Base-by-base conservation (phyloP, 441 rosid genomes). In the Aquilaria agallochum region DNA sequence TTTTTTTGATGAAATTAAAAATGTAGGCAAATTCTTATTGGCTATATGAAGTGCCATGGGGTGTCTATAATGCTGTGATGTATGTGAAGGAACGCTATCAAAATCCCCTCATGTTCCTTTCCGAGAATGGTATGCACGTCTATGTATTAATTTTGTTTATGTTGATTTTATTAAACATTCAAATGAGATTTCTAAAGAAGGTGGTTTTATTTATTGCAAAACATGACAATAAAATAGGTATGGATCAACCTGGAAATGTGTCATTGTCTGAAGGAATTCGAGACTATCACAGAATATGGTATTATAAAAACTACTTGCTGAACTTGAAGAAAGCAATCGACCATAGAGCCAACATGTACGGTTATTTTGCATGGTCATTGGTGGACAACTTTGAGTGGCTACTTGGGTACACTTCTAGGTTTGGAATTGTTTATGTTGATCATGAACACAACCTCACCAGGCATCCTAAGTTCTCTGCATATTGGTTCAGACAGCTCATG, bases 331-430 rank as follows among this genome's bases (percentile, higher is more conserved):
- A 65, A 66, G 77, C 79, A 1, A 56, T 44, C 42, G 75, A 78
- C 11, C 73, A 75, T 9, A 79, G 79, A 55, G 79, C 82, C 27
- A 67, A 78, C 36, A 68, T 75, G 1, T 13, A 44, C 1, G 82
- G 82, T 12, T 78, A 78, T 49, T 75, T 75, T 45, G 82, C 77
- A 0, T 78, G 82, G 82, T 75, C 82, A 4, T 56, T 78, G 71
- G 56, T 78, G 0, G 82, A 78, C 40, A 78, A 78, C 66, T 78
- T 72, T 2, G 82, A 78, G 65, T 78, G 82, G 82, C 44, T 69
- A 5, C 34, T 40, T 0, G 82, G 79, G 4, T 78, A 64, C 46
- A 75, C 77, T 3, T 56, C 79, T 0, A 72, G 77, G 42, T 78
- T 74, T 5, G 82, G 82, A 31, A 58, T 78, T 3, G 71, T 72